Conservation (phyloP, 768 basidiomycete genomes). For the Gloeostereum incarnatum region DNA sequence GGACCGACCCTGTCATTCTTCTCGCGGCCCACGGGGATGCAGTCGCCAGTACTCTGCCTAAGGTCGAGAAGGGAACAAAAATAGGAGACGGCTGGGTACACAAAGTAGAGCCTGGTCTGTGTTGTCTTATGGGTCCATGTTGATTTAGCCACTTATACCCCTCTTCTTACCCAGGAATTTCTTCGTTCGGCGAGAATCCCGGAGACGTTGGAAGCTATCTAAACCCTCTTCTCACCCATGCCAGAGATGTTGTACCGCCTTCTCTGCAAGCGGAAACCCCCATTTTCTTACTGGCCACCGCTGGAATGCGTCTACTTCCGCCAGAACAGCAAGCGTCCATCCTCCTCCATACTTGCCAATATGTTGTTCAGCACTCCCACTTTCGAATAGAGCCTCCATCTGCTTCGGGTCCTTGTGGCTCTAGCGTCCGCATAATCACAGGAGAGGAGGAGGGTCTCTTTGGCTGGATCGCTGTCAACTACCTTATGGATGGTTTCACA, state of each 20-base stretch:
- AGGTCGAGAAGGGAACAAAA: constrained; percentile 87
- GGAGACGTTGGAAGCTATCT: constrained; percentile 69
- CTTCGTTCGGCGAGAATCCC: constrained; percentile 65
- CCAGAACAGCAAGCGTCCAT: constrained; percentile 60
- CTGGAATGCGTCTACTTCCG: constrained; percentile 89
- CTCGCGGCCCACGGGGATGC: constrained; percentile 40
- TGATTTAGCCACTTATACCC: constrained; percentile 1
- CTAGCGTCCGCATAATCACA: constrained; percentile 88
- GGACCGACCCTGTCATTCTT: constrained; percentile 69
- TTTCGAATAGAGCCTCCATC: constrained; percentile 70
- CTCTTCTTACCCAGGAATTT: constrained; percentile 54
- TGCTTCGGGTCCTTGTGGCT: constrained; percentile 75
- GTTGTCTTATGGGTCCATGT: constrained; percentile 11
- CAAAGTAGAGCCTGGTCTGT: constrained; percentile 92
- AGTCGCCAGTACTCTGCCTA: constrained; percentile 54
- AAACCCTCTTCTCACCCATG: constrained; percentile 76
- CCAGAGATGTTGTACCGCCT: constrained; percentile 75
- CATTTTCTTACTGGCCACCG: constrained; percentile 90
- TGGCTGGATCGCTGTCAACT: constrained; percentile 99
- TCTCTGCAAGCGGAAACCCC: constrained; percentile 81
- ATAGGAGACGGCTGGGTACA: constrained; percentile 77
- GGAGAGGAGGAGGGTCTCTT: constrained; percentile 98
- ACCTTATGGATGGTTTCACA: constrained; percentile 93
- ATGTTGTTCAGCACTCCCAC: constrained; percentile 63
- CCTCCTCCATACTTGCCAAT: constrained; percentile 68